Conservation (phyloP, 202 grass and related monocot species). For the Alloteropsis angusta region DNA sequence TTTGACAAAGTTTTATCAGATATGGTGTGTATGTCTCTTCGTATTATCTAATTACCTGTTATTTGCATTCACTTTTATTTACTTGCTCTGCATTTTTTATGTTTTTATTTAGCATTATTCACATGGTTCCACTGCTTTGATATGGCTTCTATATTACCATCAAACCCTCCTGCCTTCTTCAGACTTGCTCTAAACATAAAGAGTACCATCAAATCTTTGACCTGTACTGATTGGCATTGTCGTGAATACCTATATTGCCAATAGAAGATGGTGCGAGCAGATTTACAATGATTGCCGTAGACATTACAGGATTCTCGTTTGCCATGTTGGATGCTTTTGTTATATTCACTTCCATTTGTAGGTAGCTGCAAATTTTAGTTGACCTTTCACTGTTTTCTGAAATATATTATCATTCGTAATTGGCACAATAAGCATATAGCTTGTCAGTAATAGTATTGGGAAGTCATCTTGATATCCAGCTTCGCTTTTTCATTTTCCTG, state of each 20-base stretch:
- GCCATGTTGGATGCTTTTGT: neutral
- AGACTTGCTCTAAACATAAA: neutral
- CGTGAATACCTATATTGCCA: neutral
- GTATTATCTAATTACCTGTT: constrained; percentile 5
- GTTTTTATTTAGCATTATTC: neutral
- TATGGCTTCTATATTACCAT: neutral
- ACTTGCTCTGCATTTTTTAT: neutral
- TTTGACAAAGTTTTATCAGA: constrained; percentile 47
- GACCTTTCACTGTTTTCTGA: neutral
- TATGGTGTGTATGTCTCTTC: constrained; percentile 39
- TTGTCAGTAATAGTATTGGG: neutral
- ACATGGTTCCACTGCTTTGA: neutral
- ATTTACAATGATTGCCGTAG: neutral
- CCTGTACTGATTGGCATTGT: neutral
- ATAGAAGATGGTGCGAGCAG: neutral
- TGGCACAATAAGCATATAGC: neutral
- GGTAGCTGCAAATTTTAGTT: neutral
- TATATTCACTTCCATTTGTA: neutral
- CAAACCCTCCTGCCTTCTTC: neutral
- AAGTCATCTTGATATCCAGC: constrained; percentile 15
- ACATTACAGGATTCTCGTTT: neutral
- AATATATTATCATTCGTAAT: neutral
- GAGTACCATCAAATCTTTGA: neutral
- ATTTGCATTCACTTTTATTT: constrained; percentile 15
- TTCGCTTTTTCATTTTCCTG: constrained; percentile 34